Conservation (phyloP, 2,329 filamentous ascomycete genomes). For the Pseudocercospora musae region DNA sequence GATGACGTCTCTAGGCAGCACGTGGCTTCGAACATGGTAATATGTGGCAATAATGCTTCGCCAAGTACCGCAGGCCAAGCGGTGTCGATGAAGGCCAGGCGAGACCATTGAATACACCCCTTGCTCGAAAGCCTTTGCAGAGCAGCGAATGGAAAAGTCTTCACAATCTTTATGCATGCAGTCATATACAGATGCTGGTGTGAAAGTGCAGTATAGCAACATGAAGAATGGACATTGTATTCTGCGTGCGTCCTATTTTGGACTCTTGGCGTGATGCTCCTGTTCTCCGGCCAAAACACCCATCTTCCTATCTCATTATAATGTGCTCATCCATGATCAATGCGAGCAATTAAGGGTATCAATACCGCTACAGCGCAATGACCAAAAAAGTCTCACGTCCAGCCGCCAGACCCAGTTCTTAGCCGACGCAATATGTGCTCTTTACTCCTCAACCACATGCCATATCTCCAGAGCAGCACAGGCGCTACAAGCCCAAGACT, state of each 20-base stretch:
- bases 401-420: not conserved
- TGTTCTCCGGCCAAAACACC: too few species aligned
- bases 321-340: too few species aligned
- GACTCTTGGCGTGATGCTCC: too few species aligned
- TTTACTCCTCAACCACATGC: slow-evolving; percentile 18
- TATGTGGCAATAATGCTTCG: not conserved
- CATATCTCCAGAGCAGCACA: slow-evolving; percentile 24
- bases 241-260: not conserved
- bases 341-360: too few species aligned
- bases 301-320: too few species aligned
- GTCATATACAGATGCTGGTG: not conserved
- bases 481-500: slow-evolving; percentile 19
- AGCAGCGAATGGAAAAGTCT: not conserved
- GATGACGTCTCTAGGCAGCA: not conserved
- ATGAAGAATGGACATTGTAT: not conserved
- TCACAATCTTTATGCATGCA: not conserved
- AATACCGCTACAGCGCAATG: too few species aligned
- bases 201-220: not conserved
- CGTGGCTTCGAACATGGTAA: not conserved
- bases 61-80: not conserved
- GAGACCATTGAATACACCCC: not conserved
- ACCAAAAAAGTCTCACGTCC: too few species aligned
- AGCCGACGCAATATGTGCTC: slow-evolving; percentile 23
- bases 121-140: not conserved
- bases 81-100: not conserved